Evolutionary conservation across 2,329 filamentous ascomycete species (phyloP).

Genomic region (Monosporascus sp.): DNA sequence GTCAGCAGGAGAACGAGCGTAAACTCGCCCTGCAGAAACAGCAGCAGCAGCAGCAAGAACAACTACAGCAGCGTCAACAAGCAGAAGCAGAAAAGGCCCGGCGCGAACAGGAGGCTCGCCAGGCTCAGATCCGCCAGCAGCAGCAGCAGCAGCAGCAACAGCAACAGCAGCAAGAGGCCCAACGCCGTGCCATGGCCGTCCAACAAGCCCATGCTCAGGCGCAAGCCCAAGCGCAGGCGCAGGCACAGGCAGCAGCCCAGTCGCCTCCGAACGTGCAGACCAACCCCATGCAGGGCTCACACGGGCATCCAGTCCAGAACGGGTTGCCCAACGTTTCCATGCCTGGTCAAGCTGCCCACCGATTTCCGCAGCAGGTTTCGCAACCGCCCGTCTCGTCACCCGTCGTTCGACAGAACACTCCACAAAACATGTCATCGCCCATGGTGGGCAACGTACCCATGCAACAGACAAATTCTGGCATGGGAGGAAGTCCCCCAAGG

Average conservation of each 20-base stretch:
- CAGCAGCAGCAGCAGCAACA: conserved; percentile 28
- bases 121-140: not conserved
- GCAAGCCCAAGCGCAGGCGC: conserved; percentile 17
- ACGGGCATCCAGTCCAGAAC: conserved; percentile 39
- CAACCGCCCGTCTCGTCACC: conserved; percentile 67
- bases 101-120: conserved; percentile 7
- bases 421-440: conserved; percentile 60
- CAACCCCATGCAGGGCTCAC: conserved; percentile 34
- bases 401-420: conserved; percentile 56
- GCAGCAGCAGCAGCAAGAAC: conserved; percentile 41
- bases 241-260: conserved; percentile 26
- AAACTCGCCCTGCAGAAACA: conserved; percentile 42
- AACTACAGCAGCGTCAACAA: conserved; percentile 38
- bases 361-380: conserved; percentile 51
- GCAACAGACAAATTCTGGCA: conserved; percentile 61
- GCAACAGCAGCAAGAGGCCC: conserved; percentile 21
- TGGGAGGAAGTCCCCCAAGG: conserved; percentile 62
- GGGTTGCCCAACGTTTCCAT: conserved; percentile 38
- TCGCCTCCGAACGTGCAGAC: conserved; percentile 23
- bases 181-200: conserved; percentile 11
- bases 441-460: conserved; percentile 59
- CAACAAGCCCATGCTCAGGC: conserved; percentile 24
- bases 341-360: conserved; percentile 37
- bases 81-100: conserved; percentile 17
- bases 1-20: conserved; percentile 55